A percentile compares a stretch with the other conserved stretches of the same genome.
These are phyloP conservation scores for Phytophthora melonis DNA, from an alignment of 352 stramenopile genomes.

Conservation along the genomic window DNA sequence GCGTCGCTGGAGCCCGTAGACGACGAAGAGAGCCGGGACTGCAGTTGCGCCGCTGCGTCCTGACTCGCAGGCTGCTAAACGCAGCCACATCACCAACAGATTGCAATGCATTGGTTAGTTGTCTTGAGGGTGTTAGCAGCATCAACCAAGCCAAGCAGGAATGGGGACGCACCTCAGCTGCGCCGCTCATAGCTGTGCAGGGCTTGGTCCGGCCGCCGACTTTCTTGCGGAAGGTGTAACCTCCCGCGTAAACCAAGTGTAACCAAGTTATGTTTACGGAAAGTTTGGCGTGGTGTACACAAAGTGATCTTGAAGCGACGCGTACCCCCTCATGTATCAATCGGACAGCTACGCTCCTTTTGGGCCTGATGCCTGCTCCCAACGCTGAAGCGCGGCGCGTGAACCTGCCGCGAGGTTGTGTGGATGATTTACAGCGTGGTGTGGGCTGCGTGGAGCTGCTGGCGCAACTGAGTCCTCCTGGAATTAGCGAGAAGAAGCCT, in stretches of 20 bases:
- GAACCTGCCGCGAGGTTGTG: slow-evolving; percentile 52
- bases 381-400: slow-evolving; percentile 14
- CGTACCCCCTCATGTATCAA: slow-evolving; percentile 13
- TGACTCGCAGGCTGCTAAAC: neutral
- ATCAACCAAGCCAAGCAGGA: neutral
- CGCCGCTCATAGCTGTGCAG: slow-evolving; percentile 31
- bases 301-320: slow-evolving; percentile 37
- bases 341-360: neutral
- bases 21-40: slow-evolving; percentile 18
- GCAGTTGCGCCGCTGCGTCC: slow-evolving; percentile 8
- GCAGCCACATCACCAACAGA: neutral
- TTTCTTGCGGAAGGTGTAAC: slow-evolving; percentile 23
- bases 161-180: slow-evolving; percentile 7
- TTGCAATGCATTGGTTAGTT: neutral
- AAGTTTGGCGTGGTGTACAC: slow-evolving; percentile 16
- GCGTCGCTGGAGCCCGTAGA: slow-evolving; percentile 23
- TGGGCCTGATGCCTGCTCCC: neutral
- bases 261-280: neutral
- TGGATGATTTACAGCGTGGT: slow-evolving; percentile 69
- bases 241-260: neutral
- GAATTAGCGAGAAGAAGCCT: slow-evolving; percentile 76
- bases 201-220: neutral
- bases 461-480: slow-evolving; percentile 56
- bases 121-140: neutral
- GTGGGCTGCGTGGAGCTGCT: slow-evolving; percentile 64